Evolutionary conservation across 1,139 yeast species (phyloP), one percentile per base, ranked within the genome.

Genomic region (Kodamaea alishanica): DNA sequence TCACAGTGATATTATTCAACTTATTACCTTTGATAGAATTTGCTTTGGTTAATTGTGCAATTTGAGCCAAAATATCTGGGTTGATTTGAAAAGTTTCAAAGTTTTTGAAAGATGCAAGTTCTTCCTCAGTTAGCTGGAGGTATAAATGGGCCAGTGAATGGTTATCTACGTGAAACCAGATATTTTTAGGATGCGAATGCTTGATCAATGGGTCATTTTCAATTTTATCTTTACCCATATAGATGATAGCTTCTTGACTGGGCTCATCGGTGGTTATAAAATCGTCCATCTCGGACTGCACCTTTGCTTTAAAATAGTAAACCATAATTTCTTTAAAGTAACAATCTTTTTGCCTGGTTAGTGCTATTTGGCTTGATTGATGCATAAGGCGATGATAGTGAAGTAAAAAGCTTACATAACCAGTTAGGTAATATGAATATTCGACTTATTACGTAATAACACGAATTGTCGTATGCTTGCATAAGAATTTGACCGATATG

Each of bases 161-260:
- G 49, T 83, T 84, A 51, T 85, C 94, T 6, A 83, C 90, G 58
- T 86, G 95, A 54, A 87, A 86, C 94, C 96, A 87, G 6, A 84
- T 65, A 54, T 84, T 85, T 43, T 75, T 77, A 10, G 81, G 81
- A 48, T 77, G 73, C 0, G 92, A 88, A 52, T 79, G 74, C 53
- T 79, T 80, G 42, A 87, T 82, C 42, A 87, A 63, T 23, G 79
- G 75, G 52, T 84, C 95, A 55, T 86, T 86, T 58, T 86, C 95
- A 44, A 70, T 66, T 58, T 84, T 84, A 56, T 86, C 87, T 52
- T 75, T 80, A 3, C 95, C 95, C 83, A 84, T 81, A 48, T 80
- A 83, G 4, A 83, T 61, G 33, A 49, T 51, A 35, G 57, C 58
- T 42, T 43, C 68, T 49, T 65, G 42, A 46, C 55, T 50, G 11